Percentiles rank a stretch among this genome's conserved stretches.
Conservation (phyloP, 164 flowering plant genomes). For the Aristolochia contorta region DNA sequence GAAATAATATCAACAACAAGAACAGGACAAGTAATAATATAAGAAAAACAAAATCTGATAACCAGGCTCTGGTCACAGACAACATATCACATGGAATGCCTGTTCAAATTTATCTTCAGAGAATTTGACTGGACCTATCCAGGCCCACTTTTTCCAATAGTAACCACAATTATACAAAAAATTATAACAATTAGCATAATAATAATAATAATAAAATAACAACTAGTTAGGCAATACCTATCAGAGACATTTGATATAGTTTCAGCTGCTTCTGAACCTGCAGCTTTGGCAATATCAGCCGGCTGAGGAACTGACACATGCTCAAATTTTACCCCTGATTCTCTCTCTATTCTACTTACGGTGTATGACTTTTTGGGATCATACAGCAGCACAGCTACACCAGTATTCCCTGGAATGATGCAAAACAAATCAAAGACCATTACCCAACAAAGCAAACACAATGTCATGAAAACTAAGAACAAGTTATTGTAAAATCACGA, state of each 20-base stretch:
- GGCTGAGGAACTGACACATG: slow-evolving; percentile 81
- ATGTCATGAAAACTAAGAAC: background rate
- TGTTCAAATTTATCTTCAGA: too few species aligned
- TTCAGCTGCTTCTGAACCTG: slow-evolving; percentile 72
- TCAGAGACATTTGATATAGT: slow-evolving; percentile 55
- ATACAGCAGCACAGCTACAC: slow-evolving; percentile 89
- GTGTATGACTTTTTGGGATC: slow-evolving; percentile 65
- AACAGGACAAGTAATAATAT: too few species aligned
- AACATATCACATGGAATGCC: too few species aligned
- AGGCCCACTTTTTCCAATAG: background rate
- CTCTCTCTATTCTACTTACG: slow-evolving; percentile 68
- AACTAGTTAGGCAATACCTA: slow-evolving; percentile 32
- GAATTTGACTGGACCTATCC: too few species aligned
- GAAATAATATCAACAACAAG: too few species aligned
- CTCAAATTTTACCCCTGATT: slow-evolving; percentile 92
- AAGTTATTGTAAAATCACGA: background rate
- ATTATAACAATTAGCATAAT: background rate
- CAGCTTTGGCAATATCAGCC: slow-evolving; percentile 78
- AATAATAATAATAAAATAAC: background rate
- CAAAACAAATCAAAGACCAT: background rate
- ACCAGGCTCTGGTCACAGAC: too few species aligned
- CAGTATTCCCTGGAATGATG: slow-evolving; percentile 49
- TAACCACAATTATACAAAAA: background rate
- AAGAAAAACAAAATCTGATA: too few species aligned
- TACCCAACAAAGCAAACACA: background rate